These are phyloP conservation scores for Beauveria caledonica DNA, from an alignment of 2,329 filamentous ascomycete species.

Conservation along the genomic window DNA sequence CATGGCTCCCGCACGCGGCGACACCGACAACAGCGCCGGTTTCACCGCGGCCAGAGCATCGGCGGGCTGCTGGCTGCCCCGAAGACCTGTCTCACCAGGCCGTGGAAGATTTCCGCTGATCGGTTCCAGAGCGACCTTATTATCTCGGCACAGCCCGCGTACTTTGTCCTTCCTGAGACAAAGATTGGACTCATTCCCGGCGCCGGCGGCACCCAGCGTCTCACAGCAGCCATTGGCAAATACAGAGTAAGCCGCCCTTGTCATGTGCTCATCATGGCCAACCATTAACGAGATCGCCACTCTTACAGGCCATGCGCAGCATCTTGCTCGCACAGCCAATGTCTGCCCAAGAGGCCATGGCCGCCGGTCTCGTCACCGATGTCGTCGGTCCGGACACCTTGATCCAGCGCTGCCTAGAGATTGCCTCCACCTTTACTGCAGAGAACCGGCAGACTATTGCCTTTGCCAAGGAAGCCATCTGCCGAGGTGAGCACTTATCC, in stretches of 20 bases:
- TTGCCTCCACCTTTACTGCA: not conserved
- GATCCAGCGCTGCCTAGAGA: not conserved
- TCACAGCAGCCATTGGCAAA: constrained; percentile 19
- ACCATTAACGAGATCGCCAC: not conserved
- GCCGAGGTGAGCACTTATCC: not conserved
- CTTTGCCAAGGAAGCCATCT: constrained; percentile 9
- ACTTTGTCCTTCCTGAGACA: constrained; percentile 20
- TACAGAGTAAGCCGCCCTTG: constrained; percentile 15
- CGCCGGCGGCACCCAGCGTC: constrained; percentile 20
- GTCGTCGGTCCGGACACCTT: not conserved
- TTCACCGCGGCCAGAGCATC: no score
- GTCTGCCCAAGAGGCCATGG: constrained; percentile 1
- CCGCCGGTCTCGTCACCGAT: not conserved
- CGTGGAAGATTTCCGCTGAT: not conserved
- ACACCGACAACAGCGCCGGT: no score
- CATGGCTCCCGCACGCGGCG: no score
- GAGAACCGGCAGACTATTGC: not conserved
- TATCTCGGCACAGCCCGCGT: constrained; percentile 15
- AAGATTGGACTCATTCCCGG: constrained; percentile 21
- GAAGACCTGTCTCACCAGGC: not conserved
- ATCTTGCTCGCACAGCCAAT: constrained; percentile 8
- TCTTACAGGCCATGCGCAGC: constrained; percentile 1
- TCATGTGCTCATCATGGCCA: not conserved
- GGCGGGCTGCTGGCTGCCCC: no score
- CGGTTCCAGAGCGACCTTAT: constrained; percentile 19